Base-by-base conservation (phyloP, 2,329 filamentous ascomycete genomes). In the Aciculosporium take region DNA sequence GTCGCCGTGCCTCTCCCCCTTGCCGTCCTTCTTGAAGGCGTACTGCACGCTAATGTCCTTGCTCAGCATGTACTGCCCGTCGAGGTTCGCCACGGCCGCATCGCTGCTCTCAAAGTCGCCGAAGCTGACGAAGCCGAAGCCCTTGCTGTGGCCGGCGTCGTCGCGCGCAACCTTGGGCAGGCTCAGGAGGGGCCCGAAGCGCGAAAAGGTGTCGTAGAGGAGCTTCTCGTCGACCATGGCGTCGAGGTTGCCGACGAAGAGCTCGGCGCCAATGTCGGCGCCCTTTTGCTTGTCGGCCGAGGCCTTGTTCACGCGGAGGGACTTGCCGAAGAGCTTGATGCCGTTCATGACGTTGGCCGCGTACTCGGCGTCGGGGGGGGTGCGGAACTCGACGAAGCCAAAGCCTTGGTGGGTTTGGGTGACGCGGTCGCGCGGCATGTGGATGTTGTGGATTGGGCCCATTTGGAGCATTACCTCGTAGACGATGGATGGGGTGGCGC, bases 391-490 rank as follows among this genome's bases (percentile, higher is more conserved):
- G 63, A 98, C 91, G 64, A 98, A 98, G 54, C 91, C 91, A 69
- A 95, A 98, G 53, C 91, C 91, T 65, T 96, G 91, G 62, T 98
- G 91, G 43, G 81, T 82, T 58, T 95, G 87, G 36, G 91, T 95
- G 52, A 98, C 91, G 61, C 91, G 85, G 63, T 98, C 91, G 70
- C 95, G 94, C 42, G 91, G 91, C 58, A 98, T 79, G 66, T 98
- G 91, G 48, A 98, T 89, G 64, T 96, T 96, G 58, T 94, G 85
- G 54, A 98, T 93, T 53, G 89, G 88, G 42, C 91, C 91, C 60
- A 88, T 87, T 68, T 98, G 91, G 42, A 95, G 79, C 87, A 96
- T 96, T 55, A 98, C 74, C 69, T 98, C 91, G 81, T 91, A 95
- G 51, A 98, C 79, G 51, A 94, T 74, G 53, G 82, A 80, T 58